Evolutionary conservation across 345 rosid genomes (phyloP), one percentile per base, ranked within the genome.

Genomic region (Raphanus raphanistrum): DNA sequence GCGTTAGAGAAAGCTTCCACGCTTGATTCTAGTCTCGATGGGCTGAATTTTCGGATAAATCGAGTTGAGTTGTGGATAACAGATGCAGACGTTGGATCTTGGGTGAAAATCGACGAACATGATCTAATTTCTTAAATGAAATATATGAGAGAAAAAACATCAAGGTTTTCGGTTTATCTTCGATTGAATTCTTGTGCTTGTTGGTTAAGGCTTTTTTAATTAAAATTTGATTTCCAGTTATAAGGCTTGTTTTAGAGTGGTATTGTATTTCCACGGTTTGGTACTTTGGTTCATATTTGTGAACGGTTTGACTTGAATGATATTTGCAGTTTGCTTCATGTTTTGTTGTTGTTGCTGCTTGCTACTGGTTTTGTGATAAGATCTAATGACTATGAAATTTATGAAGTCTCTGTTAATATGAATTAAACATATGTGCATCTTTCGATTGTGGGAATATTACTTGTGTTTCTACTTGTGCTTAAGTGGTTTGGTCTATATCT

Each of bases 41-140:
- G 78, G 8, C 73, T 88, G 68, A 81, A 81, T 76, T 88, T 89
- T 78, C 82, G 54, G 61, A 85, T 91, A 73, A 84, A 79, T 38
- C 83, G 88, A 70, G 89, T 91, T 3, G 87, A 82, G 3, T 66
- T 91, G 64, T 87, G 86, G 87, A 87, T 87, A 77, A 88, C 90
- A 16, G 87, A 84, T 74, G 74, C 89, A 0, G 84, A 76, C 15
- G 95, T 85, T 66, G 84, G 78, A 82, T 88, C 98, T 52, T 91
- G 98, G 93, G 90, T 86, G 73, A 87, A 85, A 86, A 50, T 93
- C 29, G 85, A 81, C 0, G 94, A 93, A 76, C 82, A 78, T 79
- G 76, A 21, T 48, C 87, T 90, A 61, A 50, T 35, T 63, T 71
- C 85, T 68, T 73, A 70, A 63, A 45, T 21, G n/a, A 8, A 13